Conservation (phyloP, 169 alveolate genomes). For the Plasmodium sp. region DNA sequence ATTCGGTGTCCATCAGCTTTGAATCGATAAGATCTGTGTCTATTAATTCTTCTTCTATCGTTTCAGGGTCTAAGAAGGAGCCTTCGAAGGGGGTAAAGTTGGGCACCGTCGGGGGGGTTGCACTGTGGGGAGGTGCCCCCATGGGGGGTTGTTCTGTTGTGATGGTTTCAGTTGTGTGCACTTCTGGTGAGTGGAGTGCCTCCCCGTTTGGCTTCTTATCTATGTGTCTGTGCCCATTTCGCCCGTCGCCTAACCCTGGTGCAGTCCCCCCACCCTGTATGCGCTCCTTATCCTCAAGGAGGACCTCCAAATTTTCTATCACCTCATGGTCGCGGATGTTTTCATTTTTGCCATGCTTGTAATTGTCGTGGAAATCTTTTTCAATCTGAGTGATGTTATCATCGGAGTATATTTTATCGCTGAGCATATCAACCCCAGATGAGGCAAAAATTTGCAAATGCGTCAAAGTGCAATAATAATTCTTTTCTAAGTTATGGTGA, state of each 20-base stretch:
- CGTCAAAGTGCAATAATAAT: constrained; percentile 89
- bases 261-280: background rate
- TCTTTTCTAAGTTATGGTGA: constrained; percentile 83
- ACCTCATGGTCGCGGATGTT: constrained; percentile 11
- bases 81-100: background rate
- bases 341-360: constrained; percentile 9
- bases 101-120: background rate
- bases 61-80: constrained; percentile 3
- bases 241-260: background rate
- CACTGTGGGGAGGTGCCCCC: background rate
- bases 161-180: background rate
- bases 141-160: background rate
- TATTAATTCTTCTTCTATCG: constrained; percentile 1
- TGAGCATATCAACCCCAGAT: constrained; percentile 87
- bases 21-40: constrained; percentile 28
- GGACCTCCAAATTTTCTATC: constrained; percentile 28
- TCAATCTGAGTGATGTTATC: constrained; percentile 25
- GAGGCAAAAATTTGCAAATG: constrained; percentile 87
- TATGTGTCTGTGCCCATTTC: background rate
- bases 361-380: constrained; percentile 33
- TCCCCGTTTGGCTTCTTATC: background rate
- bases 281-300: constrained; percentile 13
- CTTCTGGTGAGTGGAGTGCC: background rate
- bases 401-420: constrained; percentile 72
- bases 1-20: constrained; percentile 32